Evolutionary conservation across 225 moss, liverwort and hornwort species (phyloP), one percentile per base, ranked within the genome.

Genomic region (Marchantia polymorpha): DNA sequence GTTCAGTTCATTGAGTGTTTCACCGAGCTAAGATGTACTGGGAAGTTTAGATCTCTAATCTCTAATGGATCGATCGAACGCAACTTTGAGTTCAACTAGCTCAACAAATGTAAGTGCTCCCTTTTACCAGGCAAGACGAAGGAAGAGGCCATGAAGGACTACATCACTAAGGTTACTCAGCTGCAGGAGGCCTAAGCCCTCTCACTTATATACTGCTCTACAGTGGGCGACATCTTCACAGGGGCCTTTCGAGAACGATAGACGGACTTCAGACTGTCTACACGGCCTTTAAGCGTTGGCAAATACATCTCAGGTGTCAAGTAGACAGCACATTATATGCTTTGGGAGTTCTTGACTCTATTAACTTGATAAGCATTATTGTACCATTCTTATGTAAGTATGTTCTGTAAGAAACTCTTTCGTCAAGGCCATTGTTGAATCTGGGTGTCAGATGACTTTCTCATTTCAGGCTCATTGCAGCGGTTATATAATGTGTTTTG

Each of bases 161-260:
- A 95, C 78, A 89, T 95, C 85, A 82, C 91, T 53, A 95, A 95
- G 86, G 92, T 91, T 82, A 87, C 91, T 73, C 92, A 93, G 86
- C 91, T 95, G 72, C 15, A 81, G 73, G 92, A 91, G 84, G 84
- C 88, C 78, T 92, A 74, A 74, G 56, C 68, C 10, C 22, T 27
- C 30, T 17, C 19, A 23, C 50, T 77, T 49, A 47, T 77, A 64
- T 23, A 54, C 26, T 11, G 53, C 73, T 53, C 73, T 27, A 6
- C 48, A 0, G 12, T 47, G 23, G 50, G 72, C 23, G 50, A 50
- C 23, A 20, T 49, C 20, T 52, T 8, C 25, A 25, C 52, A 49
- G 16, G 13, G 54, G 15, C 46, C 3, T 4, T 69, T 46, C 30
- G 39, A 69, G 20, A 69, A 16, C 15, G 19, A 22, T 20, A 69